Evolutionary conservation across 306 rosid genomes (phyloP).

Genomic region (Delonix regia): DNA sequence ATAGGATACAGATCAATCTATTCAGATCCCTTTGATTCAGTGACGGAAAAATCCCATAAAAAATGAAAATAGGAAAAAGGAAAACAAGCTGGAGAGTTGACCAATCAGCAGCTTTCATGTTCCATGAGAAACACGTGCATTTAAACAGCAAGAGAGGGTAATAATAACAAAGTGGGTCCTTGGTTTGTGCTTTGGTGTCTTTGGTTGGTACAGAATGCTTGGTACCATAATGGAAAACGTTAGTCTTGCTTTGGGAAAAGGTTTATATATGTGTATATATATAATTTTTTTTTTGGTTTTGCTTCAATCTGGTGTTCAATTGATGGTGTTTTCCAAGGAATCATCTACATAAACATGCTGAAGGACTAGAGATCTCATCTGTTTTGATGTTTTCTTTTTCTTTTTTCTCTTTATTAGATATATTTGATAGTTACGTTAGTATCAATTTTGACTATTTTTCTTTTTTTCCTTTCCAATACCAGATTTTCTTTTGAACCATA

Average conservation of each 20-base stretch:
- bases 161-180: not conserved
- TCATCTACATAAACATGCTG: not conserved
- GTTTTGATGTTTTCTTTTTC: not conserved
- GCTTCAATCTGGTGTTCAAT: not conserved
- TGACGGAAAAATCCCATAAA: too few relatives aligned
- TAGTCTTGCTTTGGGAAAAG: not conserved
- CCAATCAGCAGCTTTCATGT: too few relatives aligned
- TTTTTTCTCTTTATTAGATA: slow-evolving; percentile 1
- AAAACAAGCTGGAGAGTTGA: too few relatives aligned
- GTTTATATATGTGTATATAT: too few relatives aligned
- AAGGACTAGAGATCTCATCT: not conserved
- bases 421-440: not conserved
- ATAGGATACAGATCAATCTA: too few relatives aligned
- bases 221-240: too few relatives aligned
- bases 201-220: not conserved
- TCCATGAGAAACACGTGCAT: too few relatives aligned
- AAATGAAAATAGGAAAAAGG: too few relatives aligned
- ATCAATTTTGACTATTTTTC: slow-evolving; percentile 4
- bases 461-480: not conserved
- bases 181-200: not conserved
- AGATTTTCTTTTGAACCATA: slow-evolving; percentile 19
- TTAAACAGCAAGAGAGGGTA: not conserved
- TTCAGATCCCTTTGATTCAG: too few relatives aligned
- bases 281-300: not conserved
- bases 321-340: not conserved